Base-by-base conservation (phyloP, 1,284 basidiomycete species). In the Prillingera fragicola region DNA sequence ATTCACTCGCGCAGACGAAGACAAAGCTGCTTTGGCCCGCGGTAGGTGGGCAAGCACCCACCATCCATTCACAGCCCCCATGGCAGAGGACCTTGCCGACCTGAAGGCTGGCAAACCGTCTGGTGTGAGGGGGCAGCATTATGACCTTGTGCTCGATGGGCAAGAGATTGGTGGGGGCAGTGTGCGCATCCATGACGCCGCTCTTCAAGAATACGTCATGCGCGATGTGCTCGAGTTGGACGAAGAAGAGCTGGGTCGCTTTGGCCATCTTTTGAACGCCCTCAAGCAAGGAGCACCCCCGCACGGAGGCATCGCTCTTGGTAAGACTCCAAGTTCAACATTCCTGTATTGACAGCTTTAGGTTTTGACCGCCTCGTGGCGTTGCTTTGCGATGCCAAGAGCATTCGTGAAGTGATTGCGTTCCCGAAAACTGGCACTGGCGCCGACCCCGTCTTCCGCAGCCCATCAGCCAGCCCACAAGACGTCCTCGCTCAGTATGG, bases 61-160 rank as follows among this genome's bases (percentile, higher is more conserved):
- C 63, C 91, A 96, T 69, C 91, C 91, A 1, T 96, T 96, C 73
- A 96, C 91, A 10, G 89, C 91, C 6, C 92, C 92, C n/a, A 85
- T 91, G 79, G 84, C 78, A 71, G 78, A 87, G 64, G 91, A 96
- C 68, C 74, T 94, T 22, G 75, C 79, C 34, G 77, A 79, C 32
- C 76, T 95, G 68, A 82, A 83, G 61, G 72, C 73, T 33, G 85
- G 85, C 27, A 74, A 80, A 55, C 78, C 78, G 43, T 10, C 19
- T 8, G 73, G 78, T 63, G 86, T 87, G 55, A 80, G 88, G 37
- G 91, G 91, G 2, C 91, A 97, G 69, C 92, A 96, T 71, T 97
- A 96, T 64, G 91, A 97, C 73, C 82, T 97, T 33, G 90, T 97
- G n/a, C 70, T 96, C 48, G 88, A 96, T 67, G 92, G 91, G 3